A percentile compares a stretch with the other conserved stretches of the same genome.
Conservation (phyloP, 208 protist species). For the Leishmania tropica region DNA sequence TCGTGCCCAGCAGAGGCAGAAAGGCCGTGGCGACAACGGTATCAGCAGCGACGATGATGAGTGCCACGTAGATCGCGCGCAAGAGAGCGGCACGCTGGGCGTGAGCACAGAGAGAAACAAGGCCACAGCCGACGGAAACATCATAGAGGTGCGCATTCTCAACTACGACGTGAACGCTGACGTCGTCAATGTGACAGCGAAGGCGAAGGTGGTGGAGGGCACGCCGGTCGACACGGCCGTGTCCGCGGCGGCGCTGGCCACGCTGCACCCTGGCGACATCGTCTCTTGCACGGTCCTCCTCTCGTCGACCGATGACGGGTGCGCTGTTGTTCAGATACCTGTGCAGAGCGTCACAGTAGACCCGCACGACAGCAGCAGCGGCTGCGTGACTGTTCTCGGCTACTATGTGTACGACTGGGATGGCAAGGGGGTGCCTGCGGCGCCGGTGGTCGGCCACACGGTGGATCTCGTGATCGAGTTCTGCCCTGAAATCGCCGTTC, state of each 20-base stretch:
- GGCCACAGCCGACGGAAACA: background rate
- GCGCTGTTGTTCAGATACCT: conserved; percentile 78
- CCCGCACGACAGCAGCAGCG: background rate
- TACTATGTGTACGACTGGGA: conserved; percentile 82
- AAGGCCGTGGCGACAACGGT: background rate
- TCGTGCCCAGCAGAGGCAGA: background rate
- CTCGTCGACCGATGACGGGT: conserved; percentile 80
- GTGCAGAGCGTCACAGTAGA: conserved; percentile 4
- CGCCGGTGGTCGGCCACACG: conserved; percentile 59
- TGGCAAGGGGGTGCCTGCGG: conserved; percentile 6
- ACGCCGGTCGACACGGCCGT: conserved; percentile 66
- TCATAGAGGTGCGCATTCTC: conserved; percentile 76
- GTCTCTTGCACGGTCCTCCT: conserved; percentile 71
- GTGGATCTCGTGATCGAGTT: conserved; percentile 69
- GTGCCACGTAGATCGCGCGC: background rate
- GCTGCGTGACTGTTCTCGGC: conserved; percentile 54
- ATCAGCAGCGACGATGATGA: conserved; percentile 1
- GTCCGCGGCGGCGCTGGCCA: conserved; percentile 34
- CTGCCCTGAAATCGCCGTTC: conserved; percentile 43
- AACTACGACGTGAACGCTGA: conserved; percentile 75
- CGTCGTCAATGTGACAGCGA: conserved; percentile 78
- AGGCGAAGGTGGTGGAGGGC: conserved; percentile 62
- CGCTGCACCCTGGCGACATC: conserved; percentile 36
- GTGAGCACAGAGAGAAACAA: background rate
- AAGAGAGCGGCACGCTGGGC: background rate